phyloP scores from a whole-genome alignment of 192 early-diverging fungal genomes.

The Mortierella antarctica region DNA sequence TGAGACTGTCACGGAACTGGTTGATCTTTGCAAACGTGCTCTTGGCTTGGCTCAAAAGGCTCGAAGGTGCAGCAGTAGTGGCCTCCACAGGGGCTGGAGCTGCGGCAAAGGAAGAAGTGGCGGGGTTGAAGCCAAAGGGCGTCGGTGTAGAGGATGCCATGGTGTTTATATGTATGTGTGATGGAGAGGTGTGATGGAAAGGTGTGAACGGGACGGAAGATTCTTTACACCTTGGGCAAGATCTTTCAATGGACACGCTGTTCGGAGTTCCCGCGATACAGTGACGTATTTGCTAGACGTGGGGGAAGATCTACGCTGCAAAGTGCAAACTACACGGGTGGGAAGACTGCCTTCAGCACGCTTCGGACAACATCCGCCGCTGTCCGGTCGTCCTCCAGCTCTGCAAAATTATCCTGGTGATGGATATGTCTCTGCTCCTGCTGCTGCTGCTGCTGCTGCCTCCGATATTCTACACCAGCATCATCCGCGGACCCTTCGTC shows the following conservation, averaged over 20 bases:
- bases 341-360: conserved; percentile 33
- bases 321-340: conserved; percentile 42
- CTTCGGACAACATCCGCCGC: conserved; percentile 34
- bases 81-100: conserved; percentile 17
- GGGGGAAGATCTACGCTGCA: not conserved
- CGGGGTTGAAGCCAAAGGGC: conserved; percentile 50
- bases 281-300: not conserved
- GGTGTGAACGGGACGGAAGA: not conserved
- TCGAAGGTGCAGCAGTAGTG: conserved; percentile 11
- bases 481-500: not conserved
- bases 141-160: conserved; percentile 42
- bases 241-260: not conserved
- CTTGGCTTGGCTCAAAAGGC: conserved; percentile 43
- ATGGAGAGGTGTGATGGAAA: not conserved
- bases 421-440: not conserved
- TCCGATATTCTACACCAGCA: not conserved
- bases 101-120: conserved; percentile 3
- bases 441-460: not conserved
- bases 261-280: not conserved
- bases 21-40: conserved; percentile 29
- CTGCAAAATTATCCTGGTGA: not conserved
- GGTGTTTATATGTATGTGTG: not conserved
- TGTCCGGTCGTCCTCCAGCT: conserved; percentile 18
- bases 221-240: not conserved
- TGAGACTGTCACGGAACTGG: conserved; percentile 54